These are phyloP conservation scores for Candida yuanshanica DNA, from an alignment of 805 yeast species.

Conservation along the genomic window DNA sequence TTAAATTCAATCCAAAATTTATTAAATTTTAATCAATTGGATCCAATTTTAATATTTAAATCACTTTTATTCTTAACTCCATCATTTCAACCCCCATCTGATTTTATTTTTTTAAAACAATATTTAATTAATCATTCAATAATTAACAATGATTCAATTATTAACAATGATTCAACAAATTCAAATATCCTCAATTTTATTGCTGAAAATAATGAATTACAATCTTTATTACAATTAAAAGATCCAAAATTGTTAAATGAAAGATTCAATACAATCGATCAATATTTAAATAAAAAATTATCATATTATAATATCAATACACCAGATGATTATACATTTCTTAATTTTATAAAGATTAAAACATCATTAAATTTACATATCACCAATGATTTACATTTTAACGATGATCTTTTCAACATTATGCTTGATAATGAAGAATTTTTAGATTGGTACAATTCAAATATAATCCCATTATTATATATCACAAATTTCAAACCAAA, in stretches of 20 bases:
- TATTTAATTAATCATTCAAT: not conserved
- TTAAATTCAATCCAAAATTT: not conserved
- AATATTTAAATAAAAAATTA: not conserved
- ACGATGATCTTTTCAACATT: not conserved
- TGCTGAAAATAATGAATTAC: not conserved
- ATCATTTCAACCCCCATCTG: not conserved
- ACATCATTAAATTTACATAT: not conserved
- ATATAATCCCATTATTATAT: not conserved
- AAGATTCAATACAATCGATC: not conserved
- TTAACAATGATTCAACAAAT: not conserved
- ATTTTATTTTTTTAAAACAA: not conserved
- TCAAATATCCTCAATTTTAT: not conserved
- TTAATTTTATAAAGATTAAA: not conserved
- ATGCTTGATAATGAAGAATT: not conserved
- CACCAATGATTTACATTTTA: not conserved
- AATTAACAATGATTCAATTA: not conserved
- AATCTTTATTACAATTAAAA: not conserved
- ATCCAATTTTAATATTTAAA: not conserved
- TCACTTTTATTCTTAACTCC: not conserved
- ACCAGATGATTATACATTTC: not conserved
- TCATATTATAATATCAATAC: not conserved
- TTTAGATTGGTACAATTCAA: not conserved
- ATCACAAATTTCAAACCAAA: not conserved
- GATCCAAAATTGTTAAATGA: not conserved
- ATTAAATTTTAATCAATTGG: not conserved